Evolutionary conservation across 2,329 filamentous ascomycete species (phyloP).

Genomic region (Botrytis byssoidea): DNA sequence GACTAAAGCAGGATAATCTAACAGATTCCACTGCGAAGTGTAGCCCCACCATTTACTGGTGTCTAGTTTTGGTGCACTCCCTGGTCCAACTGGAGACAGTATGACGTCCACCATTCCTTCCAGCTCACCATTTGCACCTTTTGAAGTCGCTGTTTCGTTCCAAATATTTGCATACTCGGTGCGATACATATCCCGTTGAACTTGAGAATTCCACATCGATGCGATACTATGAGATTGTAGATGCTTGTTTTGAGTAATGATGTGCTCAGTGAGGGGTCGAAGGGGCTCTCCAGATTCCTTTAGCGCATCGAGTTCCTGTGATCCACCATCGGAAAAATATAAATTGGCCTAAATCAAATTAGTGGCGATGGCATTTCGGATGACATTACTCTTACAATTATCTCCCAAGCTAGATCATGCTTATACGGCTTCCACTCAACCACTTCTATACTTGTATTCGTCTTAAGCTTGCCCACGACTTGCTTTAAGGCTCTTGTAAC

Average conservation of each 20-base stretch:
- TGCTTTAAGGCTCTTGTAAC: conserved; percentile 55
- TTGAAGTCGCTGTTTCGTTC: conserved; percentile 38
- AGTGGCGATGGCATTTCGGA: background rate
- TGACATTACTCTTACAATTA: conserved; percentile 42
- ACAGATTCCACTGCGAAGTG: conserved; percentile 65
- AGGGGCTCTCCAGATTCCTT: conserved; percentile 56
- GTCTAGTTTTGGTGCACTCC: conserved; percentile 50
- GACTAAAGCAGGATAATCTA: conserved; percentile 62
- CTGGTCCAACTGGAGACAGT: conserved; percentile 57
- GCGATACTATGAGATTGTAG: conserved; percentile 43
- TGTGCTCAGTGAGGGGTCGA: conserved; percentile 57
- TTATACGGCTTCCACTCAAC: conserved; percentile 55
- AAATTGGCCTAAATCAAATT: conserved; percentile 30
- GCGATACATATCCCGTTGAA: conserved; percentile 42
- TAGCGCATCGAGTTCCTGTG: conserved; percentile 51
- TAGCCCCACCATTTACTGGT: conserved; percentile 62
- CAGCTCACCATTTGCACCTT: conserved; percentile 29
- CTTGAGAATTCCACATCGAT: conserved; percentile 45
- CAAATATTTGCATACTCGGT: conserved; percentile 29
- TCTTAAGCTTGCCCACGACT: conserved; percentile 50
- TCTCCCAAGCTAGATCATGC: conserved; percentile 51
- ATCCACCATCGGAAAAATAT: conserved; percentile 61
- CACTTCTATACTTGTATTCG: conserved; percentile 49
- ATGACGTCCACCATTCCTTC: conserved; percentile 55
- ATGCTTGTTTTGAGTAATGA: conserved; percentile 53